Evolutionary conservation across 768 basidiomycete genomes (phyloP).

Genomic region (Butyriboletus loyo): DNA sequence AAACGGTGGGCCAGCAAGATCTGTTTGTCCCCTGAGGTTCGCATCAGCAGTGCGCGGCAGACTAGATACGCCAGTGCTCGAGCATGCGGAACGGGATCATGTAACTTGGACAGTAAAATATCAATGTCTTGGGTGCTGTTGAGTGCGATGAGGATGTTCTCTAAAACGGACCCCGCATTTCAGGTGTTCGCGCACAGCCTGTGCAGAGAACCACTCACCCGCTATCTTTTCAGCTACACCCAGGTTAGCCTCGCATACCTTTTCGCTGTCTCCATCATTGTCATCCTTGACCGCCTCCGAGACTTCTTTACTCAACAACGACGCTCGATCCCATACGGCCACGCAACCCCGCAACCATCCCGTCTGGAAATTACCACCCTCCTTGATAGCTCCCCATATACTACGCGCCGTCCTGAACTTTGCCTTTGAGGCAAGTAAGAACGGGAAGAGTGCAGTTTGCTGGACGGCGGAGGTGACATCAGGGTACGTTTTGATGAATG

Average conservation of each 20-base stretch:
- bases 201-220: constrained; percentile 38
- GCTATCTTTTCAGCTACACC: constrained; percentile 61
- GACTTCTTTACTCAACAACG: constrained; percentile 26
- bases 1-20: constrained; percentile 50
- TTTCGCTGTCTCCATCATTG: constrained; percentile 34
- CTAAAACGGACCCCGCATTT: constrained; percentile 34
- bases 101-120: constrained; percentile 50
- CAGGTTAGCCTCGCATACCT: constrained; percentile 52
- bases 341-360: constrained; percentile 56
- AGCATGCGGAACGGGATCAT: constrained; percentile 47
- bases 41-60: constrained; percentile 55
- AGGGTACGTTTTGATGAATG: constrained; percentile 38
- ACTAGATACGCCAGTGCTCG: constrained; percentile 61
- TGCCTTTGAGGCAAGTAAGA: constrained; percentile 70
- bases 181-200: not conserved
- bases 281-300: constrained; percentile 31
- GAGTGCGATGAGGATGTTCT: constrained; percentile 59
- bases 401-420: constrained; percentile 60
- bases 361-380: constrained; percentile 26
- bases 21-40: constrained; percentile 56
- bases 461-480: constrained; percentile 37
- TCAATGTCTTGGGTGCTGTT: constrained; percentile 42
- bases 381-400: constrained; percentile 72
- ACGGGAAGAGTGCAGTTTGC: constrained; percentile 63
- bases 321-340: constrained; percentile 35